Conservation (phyloP, 2,329 filamentous ascomycete genomes). For the Aspergillus fumigatus region DNA sequence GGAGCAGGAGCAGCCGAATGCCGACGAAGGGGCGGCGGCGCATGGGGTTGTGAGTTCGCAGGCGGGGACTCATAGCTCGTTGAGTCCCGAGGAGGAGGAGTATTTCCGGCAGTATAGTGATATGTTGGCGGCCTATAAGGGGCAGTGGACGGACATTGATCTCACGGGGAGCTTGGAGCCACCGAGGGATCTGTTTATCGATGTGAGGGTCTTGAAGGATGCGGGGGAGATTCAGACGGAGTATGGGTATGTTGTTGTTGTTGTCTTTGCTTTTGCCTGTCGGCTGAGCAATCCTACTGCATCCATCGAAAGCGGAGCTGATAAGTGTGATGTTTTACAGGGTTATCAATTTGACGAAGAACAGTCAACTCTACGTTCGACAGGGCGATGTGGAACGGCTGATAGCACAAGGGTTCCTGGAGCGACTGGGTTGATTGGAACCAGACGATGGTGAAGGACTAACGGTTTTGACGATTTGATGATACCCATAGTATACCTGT, state of each 20-base stretch:
- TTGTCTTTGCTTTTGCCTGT: background rate
- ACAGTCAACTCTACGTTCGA: constrained; percentile 95
- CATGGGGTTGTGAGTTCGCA: constrained; percentile 40
- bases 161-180: constrained; percentile 90
- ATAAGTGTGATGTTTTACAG: constrained; percentile 42
- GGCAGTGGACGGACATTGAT: constrained; percentile 97
- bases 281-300: background rate
- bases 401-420: constrained; percentile 90
- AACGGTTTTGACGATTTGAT: constrained; percentile 10
- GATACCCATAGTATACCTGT: constrained; percentile 17
- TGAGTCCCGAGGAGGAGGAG: constrained; percentile 94
- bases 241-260: constrained; percentile 76
- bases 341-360: constrained; percentile 92
- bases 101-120: constrained; percentile 91
- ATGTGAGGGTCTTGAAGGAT: constrained; percentile 92
- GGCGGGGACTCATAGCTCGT: constrained; percentile 57
- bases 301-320: constrained; percentile 11
- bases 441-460: background rate
- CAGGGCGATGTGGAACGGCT: constrained; percentile 93
- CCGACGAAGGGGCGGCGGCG: constrained; percentile 32
- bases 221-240: constrained; percentile 98
- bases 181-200: constrained; percentile 92
- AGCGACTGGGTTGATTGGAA: constrained; percentile 68
- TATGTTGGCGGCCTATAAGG: constrained; percentile 91
- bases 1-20: constrained; percentile 58